Conservation (phyloP, 192 early-diverging fungal species). For the Ambispora gerdemannii region DNA sequence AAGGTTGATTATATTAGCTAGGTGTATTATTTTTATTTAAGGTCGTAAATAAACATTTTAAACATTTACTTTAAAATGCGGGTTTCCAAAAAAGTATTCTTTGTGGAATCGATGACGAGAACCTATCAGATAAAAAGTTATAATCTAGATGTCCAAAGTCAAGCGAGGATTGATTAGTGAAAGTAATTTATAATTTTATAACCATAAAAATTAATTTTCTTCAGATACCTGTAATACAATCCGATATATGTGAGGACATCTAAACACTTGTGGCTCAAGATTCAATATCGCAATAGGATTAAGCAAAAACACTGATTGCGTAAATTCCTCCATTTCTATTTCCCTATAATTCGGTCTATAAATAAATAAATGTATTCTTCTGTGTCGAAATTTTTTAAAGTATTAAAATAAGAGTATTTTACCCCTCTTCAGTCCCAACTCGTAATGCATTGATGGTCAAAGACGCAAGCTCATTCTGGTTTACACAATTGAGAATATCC, state of each 20-base stretch:
- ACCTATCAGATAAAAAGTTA: constrained; percentile 39
- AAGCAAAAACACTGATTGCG: constrained; percentile 36
- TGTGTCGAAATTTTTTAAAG: too few species aligned
- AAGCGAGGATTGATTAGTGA: too few species aligned
- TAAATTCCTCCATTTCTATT: neutral
- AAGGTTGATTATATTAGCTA: constrained; percentile 21
- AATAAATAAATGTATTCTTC: constrained; percentile 23
- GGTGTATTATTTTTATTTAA: constrained; percentile 33
- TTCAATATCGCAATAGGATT: constrained; percentile 58
- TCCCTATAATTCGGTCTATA: neutral
- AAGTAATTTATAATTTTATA: neutral
- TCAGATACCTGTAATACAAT: constrained; percentile 39
- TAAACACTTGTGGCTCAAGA: constrained; percentile 51
- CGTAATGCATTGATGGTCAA: constrained; percentile 31
- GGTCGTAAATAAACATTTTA: neutral
- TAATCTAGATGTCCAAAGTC: constrained; percentile 22
- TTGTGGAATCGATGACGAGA: constrained; percentile 38
- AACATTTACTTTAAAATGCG: neutral
- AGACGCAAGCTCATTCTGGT: constrained; percentile 36
- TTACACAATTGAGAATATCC: constrained; percentile 35
- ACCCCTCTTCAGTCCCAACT: neutral
- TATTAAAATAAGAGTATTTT: neutral
- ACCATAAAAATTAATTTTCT: neutral
- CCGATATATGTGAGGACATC: constrained; percentile 45
- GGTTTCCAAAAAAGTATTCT: neutral